Conservation (phyloP, 2,329 filamentous ascomycete species). For the Aspergillus texensis region DNA sequence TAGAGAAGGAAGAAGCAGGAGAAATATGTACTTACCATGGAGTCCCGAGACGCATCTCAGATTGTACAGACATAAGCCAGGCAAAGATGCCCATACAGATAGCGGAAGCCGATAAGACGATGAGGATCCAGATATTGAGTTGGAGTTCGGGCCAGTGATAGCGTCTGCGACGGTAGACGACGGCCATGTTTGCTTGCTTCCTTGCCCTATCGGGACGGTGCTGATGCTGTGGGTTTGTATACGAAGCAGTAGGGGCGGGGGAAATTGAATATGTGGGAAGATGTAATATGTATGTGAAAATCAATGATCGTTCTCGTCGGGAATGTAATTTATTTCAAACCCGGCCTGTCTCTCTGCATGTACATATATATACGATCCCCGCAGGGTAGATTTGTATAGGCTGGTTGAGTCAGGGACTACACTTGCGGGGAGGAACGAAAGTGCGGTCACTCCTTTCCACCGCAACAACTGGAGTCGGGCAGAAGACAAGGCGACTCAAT, state of each 20-base stretch:
- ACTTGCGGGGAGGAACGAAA: neutral
- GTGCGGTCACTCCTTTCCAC: neutral
- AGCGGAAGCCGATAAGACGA: constrained; percentile 61
- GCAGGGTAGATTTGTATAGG: neutral
- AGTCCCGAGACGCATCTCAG: constrained; percentile 56
- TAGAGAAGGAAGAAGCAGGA: too few relatives aligned
- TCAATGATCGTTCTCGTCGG: neutral
- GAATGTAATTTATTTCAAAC: neutral
- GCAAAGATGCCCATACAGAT: constrained; percentile 63
- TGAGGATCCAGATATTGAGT: constrained; percentile 66
- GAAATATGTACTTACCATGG: constrained; percentile 55
- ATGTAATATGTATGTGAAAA: neutral
- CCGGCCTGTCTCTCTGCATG: neutral
- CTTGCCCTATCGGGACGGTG: neutral
- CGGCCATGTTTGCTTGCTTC: constrained; percentile 30
- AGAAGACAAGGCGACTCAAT: neutral
- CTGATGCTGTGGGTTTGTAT: neutral
- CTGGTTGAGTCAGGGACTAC: neutral
- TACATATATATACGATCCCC: neutral
- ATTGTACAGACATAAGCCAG: constrained; percentile 62
- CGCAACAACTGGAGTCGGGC: neutral
- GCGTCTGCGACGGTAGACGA: constrained; percentile 41
- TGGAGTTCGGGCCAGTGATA: constrained; percentile 69
- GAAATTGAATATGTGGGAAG: neutral
- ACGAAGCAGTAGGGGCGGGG: neutral